Evolutionary conservation across 441 rosid species (phyloP).

Genomic region (Corymbia citriodora): DNA sequence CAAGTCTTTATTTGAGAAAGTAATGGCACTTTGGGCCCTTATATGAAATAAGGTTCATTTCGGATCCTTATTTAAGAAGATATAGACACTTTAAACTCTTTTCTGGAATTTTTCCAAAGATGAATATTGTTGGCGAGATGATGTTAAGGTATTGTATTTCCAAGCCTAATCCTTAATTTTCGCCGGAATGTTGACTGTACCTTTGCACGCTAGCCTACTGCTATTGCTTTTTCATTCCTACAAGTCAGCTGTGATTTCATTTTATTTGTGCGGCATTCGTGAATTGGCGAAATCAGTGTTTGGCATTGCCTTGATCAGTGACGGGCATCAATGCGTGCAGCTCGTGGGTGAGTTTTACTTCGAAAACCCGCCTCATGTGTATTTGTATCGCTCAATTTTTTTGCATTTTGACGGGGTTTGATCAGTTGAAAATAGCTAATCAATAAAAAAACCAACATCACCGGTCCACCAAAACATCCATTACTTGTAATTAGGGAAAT

Average conservation of each 20-base stretch:
- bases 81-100: too few species aligned
- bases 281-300: background rate
- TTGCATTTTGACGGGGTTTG: too few species aligned
- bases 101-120: too few species aligned
- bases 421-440: too few species aligned
- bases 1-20: too few species aligned
- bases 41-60: too few species aligned
- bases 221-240: background rate
- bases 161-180: background rate
- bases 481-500: background rate
- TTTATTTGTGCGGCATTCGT: background rate
- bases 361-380: too few species aligned
- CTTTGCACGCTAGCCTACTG: background rate
- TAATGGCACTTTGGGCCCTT: too few species aligned
- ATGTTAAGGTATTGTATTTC: background rate
- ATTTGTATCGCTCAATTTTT: too few species aligned
- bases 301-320: background rate
- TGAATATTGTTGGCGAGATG: background rate
- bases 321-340: background rate
- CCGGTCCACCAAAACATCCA: background rate
- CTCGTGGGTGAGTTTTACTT: background rate
- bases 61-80: too few species aligned
- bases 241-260: background rate
- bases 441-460: background rate
- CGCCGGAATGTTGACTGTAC: background rate